Percentiles rank a stretch among this genome's conserved stretches.
These are phyloP conservation scores for Hypoxylon sp. DNA, from an alignment of 2,329 filamentous ascomycete species.

Conservation along the genomic window DNA sequence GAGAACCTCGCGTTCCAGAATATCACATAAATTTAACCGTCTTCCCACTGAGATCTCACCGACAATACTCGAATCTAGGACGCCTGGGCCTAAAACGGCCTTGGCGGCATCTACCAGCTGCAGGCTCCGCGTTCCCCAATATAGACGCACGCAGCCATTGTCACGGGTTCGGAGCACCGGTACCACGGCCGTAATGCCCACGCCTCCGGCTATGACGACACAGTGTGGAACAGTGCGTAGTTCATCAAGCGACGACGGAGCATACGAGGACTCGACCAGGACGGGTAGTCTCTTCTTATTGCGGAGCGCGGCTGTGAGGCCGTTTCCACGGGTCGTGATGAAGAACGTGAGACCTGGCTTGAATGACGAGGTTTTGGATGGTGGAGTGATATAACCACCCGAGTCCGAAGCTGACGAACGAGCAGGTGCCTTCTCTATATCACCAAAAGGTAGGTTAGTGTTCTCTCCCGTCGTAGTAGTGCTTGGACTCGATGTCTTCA, in stretches of 20 bases:
- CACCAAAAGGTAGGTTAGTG: not conserved
- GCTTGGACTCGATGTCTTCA: not conserved
- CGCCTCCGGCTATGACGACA: conserved; percentile 37
- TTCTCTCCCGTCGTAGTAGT: not conserved
- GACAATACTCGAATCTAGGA: conserved; percentile 19
- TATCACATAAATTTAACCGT: conserved; percentile 36
- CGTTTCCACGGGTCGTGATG: conserved; percentile 22
- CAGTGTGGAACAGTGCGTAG: conserved; percentile 25
- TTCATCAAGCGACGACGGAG: conserved; percentile 26
- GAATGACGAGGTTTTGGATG: not conserved
- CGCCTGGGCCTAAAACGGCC: conserved; percentile 17
- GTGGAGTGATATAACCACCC: not conserved
- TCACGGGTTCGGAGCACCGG: conserved; percentile 30
- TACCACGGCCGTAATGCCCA: conserved; percentile 31
- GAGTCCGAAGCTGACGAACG: not conserved
- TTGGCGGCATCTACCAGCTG: conserved; percentile 23
- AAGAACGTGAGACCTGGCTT: conserved; percentile 38
- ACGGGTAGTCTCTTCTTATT: conserved; percentile 19
- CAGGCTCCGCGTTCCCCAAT: conserved; percentile 35
- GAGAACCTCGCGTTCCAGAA: conserved; percentile 35
- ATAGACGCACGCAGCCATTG: conserved; percentile 30
- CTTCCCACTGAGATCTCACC: conserved; percentile 38
- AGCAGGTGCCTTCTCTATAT: conserved; percentile 21
- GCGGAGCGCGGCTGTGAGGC: conserved; percentile 23
- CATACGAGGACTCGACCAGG: conserved; percentile 34